Conservation (phyloP, 495 filamentous ascomycete genomes). For the Xylaria grammica region DNA sequence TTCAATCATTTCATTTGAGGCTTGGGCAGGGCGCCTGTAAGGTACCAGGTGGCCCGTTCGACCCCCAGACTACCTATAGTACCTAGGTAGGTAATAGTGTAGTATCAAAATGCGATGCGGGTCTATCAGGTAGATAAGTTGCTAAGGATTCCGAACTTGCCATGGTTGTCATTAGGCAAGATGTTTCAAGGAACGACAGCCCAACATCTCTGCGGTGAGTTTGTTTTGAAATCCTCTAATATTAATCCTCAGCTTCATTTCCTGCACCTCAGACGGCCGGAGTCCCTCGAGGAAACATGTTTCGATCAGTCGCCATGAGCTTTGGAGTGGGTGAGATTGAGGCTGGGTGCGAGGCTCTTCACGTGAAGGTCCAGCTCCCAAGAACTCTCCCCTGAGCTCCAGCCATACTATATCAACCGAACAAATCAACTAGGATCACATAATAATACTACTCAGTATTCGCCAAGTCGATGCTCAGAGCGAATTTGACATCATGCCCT, state of each 20-base stretch:
- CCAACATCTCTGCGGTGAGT: background rate
- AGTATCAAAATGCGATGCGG: background rate
- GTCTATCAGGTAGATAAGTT: background rate
- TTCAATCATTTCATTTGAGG: background rate
- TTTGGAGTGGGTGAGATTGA: background rate
- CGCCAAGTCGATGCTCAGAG: background rate
- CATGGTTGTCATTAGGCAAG: background rate
- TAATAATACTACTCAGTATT: background rate
- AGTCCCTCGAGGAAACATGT: background rate
- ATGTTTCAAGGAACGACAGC: slow-evolving; percentile 11
- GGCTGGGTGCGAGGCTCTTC: background rate
- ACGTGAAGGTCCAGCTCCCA: background rate
- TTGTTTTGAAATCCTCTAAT: background rate
- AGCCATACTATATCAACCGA: background rate
- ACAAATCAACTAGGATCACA: background rate
- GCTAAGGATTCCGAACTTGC: slow-evolving; percentile 4
- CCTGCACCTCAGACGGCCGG: background rate
- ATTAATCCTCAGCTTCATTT: background rate
- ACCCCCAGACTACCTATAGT: no score
- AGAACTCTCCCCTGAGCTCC: background rate
- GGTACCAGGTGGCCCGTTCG: no score
- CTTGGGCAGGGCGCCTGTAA: background rate
- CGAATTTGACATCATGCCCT: no score
- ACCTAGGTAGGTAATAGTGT: no score
- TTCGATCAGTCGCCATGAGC: background rate